Conservation (phyloP, 2,329 filamentous ascomycete species). For the Scytalidium sp. region DNA sequence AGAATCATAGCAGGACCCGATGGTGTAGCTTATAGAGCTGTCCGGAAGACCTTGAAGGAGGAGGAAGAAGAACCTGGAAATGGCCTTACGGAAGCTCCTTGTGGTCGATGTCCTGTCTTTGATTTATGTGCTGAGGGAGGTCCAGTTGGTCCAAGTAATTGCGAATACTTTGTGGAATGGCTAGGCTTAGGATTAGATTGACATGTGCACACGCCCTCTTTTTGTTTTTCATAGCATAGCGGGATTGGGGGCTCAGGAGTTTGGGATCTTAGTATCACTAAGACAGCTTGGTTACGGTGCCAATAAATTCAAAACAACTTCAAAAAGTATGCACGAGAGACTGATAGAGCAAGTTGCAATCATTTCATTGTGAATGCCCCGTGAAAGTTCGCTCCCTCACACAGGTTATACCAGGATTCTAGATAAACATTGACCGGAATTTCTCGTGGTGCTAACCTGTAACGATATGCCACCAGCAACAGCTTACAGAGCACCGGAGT, state of each 20-base stretch:
- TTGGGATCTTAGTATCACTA: slow-evolving; percentile 11
- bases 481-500: slow-evolving; percentile 47
- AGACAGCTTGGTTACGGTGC: not conserved
- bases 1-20: slow-evolving; percentile 36
- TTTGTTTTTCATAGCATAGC: slow-evolving; percentile 26
- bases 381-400: not conserved
- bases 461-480: not conserved
- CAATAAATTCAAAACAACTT: not conserved
- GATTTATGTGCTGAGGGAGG: slow-evolving; percentile 89
- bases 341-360: not conserved
- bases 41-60: slow-evolving; percentile 19
- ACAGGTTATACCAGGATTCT: not conserved
- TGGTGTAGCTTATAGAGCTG: slow-evolving; percentile 31
- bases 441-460: not conserved
- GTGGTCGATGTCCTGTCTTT: slow-evolving; percentile 89
- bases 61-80: slow-evolving; percentile 37
- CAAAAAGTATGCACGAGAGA: not conserved
- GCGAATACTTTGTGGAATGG: slow-evolving; percentile 90
- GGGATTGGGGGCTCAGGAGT: slow-evolving; percentile 22
- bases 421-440: not conserved
- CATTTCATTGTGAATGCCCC: not conserved
- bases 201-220: not conserved
- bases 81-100: slow-evolving; percentile 78
- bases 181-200: slow-evolving; percentile 42
- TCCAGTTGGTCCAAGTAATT: slow-evolving; percentile 84